Base-by-base conservation (phyloP, 2,329 filamentous ascomycete genomes). In the Cryphonectria carpinicola region DNA sequence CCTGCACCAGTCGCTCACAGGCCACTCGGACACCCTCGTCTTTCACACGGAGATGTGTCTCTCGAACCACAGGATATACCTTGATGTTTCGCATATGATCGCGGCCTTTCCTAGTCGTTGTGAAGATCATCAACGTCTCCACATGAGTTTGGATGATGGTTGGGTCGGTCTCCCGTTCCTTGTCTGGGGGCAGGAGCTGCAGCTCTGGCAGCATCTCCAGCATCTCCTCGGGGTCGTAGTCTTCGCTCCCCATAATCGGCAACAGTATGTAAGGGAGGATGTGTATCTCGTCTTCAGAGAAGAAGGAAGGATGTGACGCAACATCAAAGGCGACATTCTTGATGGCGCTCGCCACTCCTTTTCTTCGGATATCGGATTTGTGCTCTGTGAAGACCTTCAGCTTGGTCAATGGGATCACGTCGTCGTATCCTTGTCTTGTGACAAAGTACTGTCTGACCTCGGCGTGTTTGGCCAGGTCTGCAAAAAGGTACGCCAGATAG, bases 361-460 rank as follows among this genome's bases (percentile, higher is more conserved):
- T 93, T 68, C 96, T 87, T 70, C 96, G 89, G 68, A 98, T 90
- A 39, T 92, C 87, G 2, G 93, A 97, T 76, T 88, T 86, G 82
- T 98, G 94, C 80, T 97, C 94, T 1, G 96, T 98, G 80, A 98
- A 98, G 71, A 98, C 95, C 72, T 92, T 92, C 73, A 99, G 85
- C 84, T 98, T 98, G 65, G 92, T 93, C 64, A 98, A 85, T 2
- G 96, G 96, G n/a, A 98, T 89, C 19, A 97, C 89, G 1, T 84
- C 85, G 79, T 97, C 94, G 80, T 97, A 95, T 1, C 88, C 82
- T 78, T 97, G 92, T 68, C 88, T 85, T 19, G 85, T 87, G 6
- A 93, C 86, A 74, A 97, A 93, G 82, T 96, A 93, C 66, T 88
- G 85, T 41, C 93, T 88, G 28, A 94, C 89, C 74, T 93, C 88